phyloP scores from a whole-genome alignment of 2,329 filamentous ascomycete species.

The Alternaria sp. region DNA sequence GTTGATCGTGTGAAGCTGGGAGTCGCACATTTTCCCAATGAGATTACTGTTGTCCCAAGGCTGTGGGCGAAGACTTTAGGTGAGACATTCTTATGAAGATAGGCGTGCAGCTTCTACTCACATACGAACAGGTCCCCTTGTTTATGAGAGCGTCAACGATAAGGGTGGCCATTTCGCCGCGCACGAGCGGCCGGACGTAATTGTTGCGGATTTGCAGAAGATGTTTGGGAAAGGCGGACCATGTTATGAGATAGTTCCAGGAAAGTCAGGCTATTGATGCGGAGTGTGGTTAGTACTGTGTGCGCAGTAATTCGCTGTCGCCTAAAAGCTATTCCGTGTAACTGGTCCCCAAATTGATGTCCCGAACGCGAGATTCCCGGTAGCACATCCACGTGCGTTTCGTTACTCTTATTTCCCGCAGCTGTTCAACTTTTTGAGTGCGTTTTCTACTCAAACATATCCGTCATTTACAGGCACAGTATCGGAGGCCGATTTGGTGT shows the following conservation, averaged over 20 bases:
- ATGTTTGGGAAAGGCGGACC: slow-evolving; percentile 65
- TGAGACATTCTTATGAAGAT: slow-evolving; percentile 9
- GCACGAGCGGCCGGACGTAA: slow-evolving; percentile 63
- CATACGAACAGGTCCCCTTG: slow-evolving; percentile 56
- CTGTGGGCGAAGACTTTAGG: slow-evolving; percentile 68
- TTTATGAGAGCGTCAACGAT: slow-evolving; percentile 62
- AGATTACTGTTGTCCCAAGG: slow-evolving; percentile 63
- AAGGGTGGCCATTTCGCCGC: slow-evolving; percentile 70
- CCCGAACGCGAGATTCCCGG: background rate
- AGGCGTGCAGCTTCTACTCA: slow-evolving; percentile 5
- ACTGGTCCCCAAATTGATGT: too few relatives aligned
- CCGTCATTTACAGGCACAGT: slow-evolving; percentile 1
- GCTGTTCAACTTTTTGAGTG: background rate
- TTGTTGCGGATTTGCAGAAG: slow-evolving; percentile 62
- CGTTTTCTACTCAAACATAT: slow-evolving; percentile 1
- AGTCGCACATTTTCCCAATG: slow-evolving; percentile 65
- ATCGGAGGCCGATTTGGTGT: background rate
- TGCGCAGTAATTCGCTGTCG: background rate
- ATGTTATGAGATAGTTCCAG: slow-evolving; percentile 47
- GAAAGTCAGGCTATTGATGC: slow-evolving; percentile 39
- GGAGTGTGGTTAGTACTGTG: background rate
- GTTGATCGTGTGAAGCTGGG: slow-evolving; percentile 61
- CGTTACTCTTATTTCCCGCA: background rate
- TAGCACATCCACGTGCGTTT: slow-evolving; percentile 6
- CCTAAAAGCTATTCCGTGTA: background rate